phyloP scores from a whole-genome alignment of 2,329 filamentous ascomycete genomes.

The Cercospora sp. region DNA sequence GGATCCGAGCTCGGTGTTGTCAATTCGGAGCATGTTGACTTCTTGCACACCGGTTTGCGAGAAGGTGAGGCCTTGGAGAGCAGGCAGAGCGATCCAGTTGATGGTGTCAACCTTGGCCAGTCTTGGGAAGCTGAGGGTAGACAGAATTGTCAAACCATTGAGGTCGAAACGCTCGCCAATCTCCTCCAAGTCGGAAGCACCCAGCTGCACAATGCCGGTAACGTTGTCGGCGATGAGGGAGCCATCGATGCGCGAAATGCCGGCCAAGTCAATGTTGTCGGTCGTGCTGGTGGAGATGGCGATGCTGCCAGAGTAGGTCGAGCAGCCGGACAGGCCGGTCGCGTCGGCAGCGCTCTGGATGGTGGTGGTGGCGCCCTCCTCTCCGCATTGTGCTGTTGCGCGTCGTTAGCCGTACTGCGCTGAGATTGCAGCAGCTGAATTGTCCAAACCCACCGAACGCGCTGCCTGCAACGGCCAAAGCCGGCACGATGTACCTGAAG shows the following conservation, averaged over 20 bases:
- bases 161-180: slow-evolving; percentile 73
- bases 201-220: slow-evolving; percentile 64
- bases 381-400: slow-evolving; percentile 38
- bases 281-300: slow-evolving; percentile 59
- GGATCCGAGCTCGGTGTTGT: slow-evolving; percentile 79
- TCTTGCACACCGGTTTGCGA: slow-evolving; percentile 61
- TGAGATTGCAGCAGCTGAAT: neutral
- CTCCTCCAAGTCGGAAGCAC: slow-evolving; percentile 59
- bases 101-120: slow-evolving; percentile 68
- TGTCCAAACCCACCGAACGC: slow-evolving; percentile 49
- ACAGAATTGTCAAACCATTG: slow-evolving; percentile 66
- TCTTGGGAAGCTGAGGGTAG: slow-evolving; percentile 63
- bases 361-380: slow-evolving; percentile 51
- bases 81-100: slow-evolving; percentile 69
- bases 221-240: slow-evolving; percentile 54
- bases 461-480: slow-evolving; percentile 55
- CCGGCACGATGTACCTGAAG: slow-evolving; percentile 58
- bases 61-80: slow-evolving; percentile 61
- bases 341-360: slow-evolving; percentile 64
- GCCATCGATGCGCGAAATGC: slow-evolving; percentile 61
- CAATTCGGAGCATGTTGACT: slow-evolving; percentile 69
- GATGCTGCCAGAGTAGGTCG: slow-evolving; percentile 68
- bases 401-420: slow-evolving; percentile 23
- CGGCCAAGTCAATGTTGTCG: slow-evolving; percentile 62
- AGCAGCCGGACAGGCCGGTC: slow-evolving; percentile 61